phyloP scores from a whole-genome alignment of 2,329 filamentous ascomycete genomes.

The Rhexocercosporidium sp. region DNA sequence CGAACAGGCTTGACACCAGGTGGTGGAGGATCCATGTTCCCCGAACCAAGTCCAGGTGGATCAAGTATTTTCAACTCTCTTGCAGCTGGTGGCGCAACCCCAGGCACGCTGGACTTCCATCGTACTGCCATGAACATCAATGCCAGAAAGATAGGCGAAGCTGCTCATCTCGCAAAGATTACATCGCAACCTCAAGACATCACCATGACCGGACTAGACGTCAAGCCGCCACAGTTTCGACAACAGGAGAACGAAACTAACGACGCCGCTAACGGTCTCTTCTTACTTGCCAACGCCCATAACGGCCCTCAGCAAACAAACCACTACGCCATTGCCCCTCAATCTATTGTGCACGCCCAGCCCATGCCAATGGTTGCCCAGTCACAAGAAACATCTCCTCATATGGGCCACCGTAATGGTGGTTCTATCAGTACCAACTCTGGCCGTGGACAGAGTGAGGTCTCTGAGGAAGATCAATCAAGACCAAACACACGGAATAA shows the following conservation, averaged over 20 bases:
- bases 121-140: slow-evolving; percentile 86
- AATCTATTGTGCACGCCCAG: slow-evolving; percentile 41
- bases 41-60: slow-evolving; percentile 85
- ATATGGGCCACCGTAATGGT: slow-evolving; percentile 55
- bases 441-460: slow-evolving; percentile 66
- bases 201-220: slow-evolving; percentile 36
- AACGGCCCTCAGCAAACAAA: slow-evolving; percentile 54
- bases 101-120: slow-evolving; percentile 91
- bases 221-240: slow-evolving; percentile 71
- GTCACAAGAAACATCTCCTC: slow-evolving; percentile 49
- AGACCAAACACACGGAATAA: slow-evolving; percentile 70
- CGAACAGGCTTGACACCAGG: slow-evolving; percentile 92
- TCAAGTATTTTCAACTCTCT: slow-evolving; percentile 82
- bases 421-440: slow-evolving; percentile 49
- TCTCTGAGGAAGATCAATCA: slow-evolving; percentile 73
- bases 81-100: slow-evolving; percentile 82
- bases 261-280: slow-evolving; percentile 92
- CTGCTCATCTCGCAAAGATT: slow-evolving; percentile 44
- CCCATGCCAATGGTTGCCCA: slow-evolving; percentile 32
- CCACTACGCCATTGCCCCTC: slow-evolving; percentile 38
- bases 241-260: slow-evolving; percentile 72
- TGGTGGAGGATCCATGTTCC: slow-evolving; percentile 96
- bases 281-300: slow-evolving; percentile 79
- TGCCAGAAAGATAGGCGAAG: slow-evolving; percentile 63
- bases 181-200: slow-evolving; percentile 60